Percentiles rank a stretch among this genome's conserved stretches.
phyloP scores from a whole-genome alignment of 345 rosid genomes.

The Microcos paniculata region DNA sequence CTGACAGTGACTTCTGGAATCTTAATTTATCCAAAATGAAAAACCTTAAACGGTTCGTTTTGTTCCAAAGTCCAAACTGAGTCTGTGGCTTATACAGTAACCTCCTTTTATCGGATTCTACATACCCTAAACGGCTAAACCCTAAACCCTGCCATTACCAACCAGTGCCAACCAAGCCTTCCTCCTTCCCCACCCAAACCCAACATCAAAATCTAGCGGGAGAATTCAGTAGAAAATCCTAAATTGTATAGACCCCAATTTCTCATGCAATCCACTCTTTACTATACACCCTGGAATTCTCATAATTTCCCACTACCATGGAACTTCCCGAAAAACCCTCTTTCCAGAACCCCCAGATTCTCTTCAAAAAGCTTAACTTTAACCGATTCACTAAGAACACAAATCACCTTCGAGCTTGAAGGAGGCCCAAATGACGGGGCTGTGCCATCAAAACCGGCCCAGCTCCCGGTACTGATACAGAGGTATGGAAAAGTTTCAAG shows the following conservation, averaged over 20 bases:
- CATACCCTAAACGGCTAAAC: background rate
- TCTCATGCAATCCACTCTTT: conserved; percentile 54
- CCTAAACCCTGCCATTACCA: conserved; percentile 18
- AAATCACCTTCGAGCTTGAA: conserved; percentile 40
- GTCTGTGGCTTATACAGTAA: background rate
- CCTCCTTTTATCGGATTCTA: background rate
- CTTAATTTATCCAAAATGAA: no score
- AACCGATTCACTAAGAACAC: conserved; percentile 35
- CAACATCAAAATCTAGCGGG: conserved; percentile 23
- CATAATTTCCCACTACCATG: conserved; percentile 27
- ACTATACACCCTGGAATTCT: conserved; percentile 17
- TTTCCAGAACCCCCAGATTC: conserved; percentile 16
- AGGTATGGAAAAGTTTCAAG: conserved; percentile 53
- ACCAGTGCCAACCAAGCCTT: no score
- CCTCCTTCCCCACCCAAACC: background rate
- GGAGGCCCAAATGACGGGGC: conserved; percentile 28
- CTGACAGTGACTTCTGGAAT: no score
- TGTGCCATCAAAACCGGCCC: conserved; percentile 11
- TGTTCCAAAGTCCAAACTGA: background rate
- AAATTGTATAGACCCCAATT: background rate
- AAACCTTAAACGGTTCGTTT: background rate
- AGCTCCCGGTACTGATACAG: conserved; percentile 52
- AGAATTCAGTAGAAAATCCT: background rate
- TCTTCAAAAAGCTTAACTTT: conserved; percentile 21
- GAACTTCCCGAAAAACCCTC: conserved; percentile 22